phyloP scores from a whole-genome alignment of 768 basidiomycete species.

The Astraeus odoratus region DNA sequence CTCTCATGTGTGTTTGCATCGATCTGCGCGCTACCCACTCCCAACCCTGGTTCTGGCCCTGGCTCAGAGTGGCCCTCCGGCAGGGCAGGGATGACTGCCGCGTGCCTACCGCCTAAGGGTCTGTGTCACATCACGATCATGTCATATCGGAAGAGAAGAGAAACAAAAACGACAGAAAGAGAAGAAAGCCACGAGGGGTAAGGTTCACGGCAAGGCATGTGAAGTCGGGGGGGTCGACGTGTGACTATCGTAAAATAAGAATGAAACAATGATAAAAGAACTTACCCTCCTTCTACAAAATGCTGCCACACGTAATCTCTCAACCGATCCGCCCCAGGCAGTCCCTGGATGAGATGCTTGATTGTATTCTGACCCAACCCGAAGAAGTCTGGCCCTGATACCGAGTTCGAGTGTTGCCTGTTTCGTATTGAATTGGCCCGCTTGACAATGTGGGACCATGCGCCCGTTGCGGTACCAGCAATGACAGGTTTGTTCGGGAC shows the following conservation, averaged over 20 bases:
- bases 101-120: constrained; percentile 74
- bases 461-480: constrained; percentile 83
- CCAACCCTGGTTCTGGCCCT: constrained; percentile 20
- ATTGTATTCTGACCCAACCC: constrained; percentile 83
- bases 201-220: constrained; percentile 2
- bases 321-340: constrained; percentile 63
- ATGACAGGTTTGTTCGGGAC: constrained; percentile 64
- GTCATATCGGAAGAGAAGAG: constrained; percentile 26
- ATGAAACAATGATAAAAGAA: constrained; percentile 18
- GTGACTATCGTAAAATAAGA: background rate
- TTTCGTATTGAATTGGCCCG: constrained; percentile 77
- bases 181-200: constrained; percentile 11
- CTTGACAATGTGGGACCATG: constrained; percentile 79
- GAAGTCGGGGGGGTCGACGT: background rate
- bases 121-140: constrained; percentile 36
- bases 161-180: constrained; percentile 15
- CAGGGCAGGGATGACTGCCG: constrained; percentile 73
- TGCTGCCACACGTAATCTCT: constrained; percentile 84
- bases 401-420: constrained; percentile 78
- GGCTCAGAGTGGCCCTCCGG: constrained; percentile 62
- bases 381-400: constrained; percentile 86
- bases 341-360: constrained; percentile 84
- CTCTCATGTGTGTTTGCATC: background rate
- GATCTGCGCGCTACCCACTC: constrained; percentile 13
- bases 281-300: constrained; percentile 82